phyloP scores from a whole-genome alignment of 805 yeast genomes.

The Candida methanosorbosa region DNA sequence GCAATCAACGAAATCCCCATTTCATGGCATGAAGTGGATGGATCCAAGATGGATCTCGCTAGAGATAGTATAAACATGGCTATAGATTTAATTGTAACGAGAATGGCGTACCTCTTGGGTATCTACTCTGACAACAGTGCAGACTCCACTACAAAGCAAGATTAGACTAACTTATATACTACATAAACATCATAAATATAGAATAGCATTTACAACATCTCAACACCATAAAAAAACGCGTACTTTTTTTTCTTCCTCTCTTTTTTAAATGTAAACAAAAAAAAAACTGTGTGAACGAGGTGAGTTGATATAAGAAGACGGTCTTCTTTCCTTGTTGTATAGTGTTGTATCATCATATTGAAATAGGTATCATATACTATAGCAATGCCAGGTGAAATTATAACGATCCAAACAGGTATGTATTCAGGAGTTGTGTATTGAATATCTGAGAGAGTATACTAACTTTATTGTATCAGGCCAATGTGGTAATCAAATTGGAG shows the following conservation, averaged over 20 bases:
- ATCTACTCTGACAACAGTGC: constrained; percentile 39
- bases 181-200: no score
- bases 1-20: constrained; percentile 73
- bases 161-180: no score
- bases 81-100: constrained; percentile 79
- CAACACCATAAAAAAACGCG: no score
- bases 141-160: no score
- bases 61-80: constrained; percentile 91
- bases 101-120: constrained; percentile 82
- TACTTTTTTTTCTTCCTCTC: no score
- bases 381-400: constrained; percentile 52
- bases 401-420: constrained; percentile 57
- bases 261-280: no score
- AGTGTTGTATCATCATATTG: no score
- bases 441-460: constrained; percentile 2
- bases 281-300: no score
- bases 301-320: no score
- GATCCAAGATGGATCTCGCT: constrained; percentile 89
- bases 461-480: constrained; percentile 43
- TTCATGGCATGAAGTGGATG: constrained; percentile 95
- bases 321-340: no score
- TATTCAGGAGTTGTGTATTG: constrained; percentile 1
- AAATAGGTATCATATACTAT: no score
- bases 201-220: no score
- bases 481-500: constrained; percentile 95